phyloP scores from a whole-genome alignment of 352 stramenopile genomes.

The Pythium insidiosum region DNA sequence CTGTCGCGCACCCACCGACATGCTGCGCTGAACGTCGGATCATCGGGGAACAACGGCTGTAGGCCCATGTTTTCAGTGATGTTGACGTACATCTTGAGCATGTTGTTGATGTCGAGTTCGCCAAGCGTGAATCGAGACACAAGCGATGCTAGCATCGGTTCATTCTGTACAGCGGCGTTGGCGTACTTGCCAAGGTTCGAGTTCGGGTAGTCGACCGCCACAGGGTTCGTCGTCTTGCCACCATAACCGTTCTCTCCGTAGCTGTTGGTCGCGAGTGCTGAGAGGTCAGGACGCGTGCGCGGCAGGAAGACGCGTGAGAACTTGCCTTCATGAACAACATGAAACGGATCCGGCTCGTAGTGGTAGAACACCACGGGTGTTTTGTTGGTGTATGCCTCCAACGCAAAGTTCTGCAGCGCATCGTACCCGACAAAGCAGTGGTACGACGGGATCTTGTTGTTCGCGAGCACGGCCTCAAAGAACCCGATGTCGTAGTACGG shows the following conservation, averaged over 20 bases:
- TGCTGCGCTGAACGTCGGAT: constrained; percentile 17
- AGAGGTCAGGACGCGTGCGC: neutral
- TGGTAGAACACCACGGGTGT: neutral
- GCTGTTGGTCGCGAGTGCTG: neutral
- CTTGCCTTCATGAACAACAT: neutral
- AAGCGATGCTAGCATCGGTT: constrained; percentile 10
- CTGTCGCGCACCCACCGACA: constrained; percentile 23
- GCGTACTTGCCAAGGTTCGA: constrained; percentile 23
- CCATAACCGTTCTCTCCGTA: constrained; percentile 49
- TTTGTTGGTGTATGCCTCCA: neutral
- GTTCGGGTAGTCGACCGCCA: constrained; percentile 26
- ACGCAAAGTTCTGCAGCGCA: neutral
- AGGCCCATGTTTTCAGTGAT: neutral
- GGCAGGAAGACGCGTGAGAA: neutral
- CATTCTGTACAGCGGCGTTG: constrained; percentile 7
- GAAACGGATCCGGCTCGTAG: neutral
- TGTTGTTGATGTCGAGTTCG: constrained; percentile 19
- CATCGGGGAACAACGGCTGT: neutral
- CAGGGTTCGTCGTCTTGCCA: constrained; percentile 24
- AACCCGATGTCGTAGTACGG: neutral
- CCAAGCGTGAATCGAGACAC: constrained; percentile 18
- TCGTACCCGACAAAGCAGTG: neutral
- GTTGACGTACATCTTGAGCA: constrained; percentile 7
- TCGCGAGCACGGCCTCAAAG: neutral
- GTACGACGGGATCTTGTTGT: neutral